phyloP scores from a whole-genome alignment of 257 asterid genomes.

The Ajuga chamaepitys region DNA sequence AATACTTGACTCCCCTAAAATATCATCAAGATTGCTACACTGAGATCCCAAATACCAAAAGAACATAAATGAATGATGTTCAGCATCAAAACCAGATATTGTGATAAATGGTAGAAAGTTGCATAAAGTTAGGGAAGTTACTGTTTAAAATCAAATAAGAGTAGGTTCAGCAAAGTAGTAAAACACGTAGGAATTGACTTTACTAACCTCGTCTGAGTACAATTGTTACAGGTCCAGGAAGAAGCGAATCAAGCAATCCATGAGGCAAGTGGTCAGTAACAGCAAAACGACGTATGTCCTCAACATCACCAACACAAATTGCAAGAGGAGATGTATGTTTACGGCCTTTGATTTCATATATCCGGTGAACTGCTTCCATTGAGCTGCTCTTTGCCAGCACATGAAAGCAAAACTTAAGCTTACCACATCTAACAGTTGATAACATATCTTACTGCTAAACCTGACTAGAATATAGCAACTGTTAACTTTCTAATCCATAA shows the following conservation, averaged over 20 bases:
- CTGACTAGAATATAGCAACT: no score
- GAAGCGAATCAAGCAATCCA: slow-evolving; percentile 63
- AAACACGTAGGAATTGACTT: no score
- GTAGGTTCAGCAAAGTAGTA: no score
- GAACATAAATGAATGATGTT: no score
- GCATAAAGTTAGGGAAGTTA: no score
- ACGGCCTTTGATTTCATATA: slow-evolving; percentile 86
- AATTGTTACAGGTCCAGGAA: slow-evolving; percentile 87
- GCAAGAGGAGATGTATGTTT: slow-evolving; percentile 76
- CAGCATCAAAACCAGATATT: no score
- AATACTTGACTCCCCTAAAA: slow-evolving; percentile 66
- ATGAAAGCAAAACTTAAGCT: neutral
- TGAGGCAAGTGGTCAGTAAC: slow-evolving; percentile 54
- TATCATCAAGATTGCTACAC: no score
- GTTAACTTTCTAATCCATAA: neutral
- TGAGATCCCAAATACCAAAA: no score
- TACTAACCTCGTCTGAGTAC: slow-evolving; percentile 60
- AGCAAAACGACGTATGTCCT: slow-evolving; percentile 62
- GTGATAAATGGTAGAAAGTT: no score
- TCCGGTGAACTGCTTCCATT: slow-evolving; percentile 60
- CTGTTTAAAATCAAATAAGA: no score
- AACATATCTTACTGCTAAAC: no score
- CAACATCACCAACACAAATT: slow-evolving; percentile 69
- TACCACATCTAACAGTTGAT: neutral
- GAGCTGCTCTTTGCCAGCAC: slow-evolving; percentile 39